phyloP scores from a whole-genome alignment of 768 basidiomycete species.

The Clitopilus passeckerianus region DNA sequence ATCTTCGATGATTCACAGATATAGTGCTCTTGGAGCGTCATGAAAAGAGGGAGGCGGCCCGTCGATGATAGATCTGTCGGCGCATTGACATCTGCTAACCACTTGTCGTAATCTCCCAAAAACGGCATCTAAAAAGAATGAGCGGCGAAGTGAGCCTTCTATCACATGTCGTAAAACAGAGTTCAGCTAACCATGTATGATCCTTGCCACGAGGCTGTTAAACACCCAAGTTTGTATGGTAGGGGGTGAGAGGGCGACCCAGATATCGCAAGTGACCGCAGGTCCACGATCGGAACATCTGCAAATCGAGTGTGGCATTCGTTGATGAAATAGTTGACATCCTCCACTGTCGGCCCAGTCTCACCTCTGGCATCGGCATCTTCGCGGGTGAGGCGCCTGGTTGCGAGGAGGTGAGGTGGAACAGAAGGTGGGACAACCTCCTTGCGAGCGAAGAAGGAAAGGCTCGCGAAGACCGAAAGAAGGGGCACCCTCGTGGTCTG shows the following conservation, averaged over 20 bases:
- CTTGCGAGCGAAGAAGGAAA: constrained; percentile 40
- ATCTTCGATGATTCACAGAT: constrained; percentile 25
- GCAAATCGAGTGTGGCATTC: constrained; percentile 37
- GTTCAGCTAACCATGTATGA: constrained; percentile 35
- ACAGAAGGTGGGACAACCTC: constrained; percentile 28
- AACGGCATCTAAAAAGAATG: constrained; percentile 28
- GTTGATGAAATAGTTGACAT: constrained; percentile 36
- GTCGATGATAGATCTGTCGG: constrained; percentile 29
- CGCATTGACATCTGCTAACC: constrained; percentile 25
- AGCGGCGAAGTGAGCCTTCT: not conserved
- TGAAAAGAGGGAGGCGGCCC: constrained; percentile 41
- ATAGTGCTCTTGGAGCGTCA: constrained; percentile 45
- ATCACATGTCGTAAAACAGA: not conserved
- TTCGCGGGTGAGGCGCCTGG: constrained; percentile 22
- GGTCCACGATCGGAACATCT: constrained; percentile 21
- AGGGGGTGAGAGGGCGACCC: constrained; percentile 14
- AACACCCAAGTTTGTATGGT: constrained; percentile 35
- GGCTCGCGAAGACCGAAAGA: constrained; percentile 38
- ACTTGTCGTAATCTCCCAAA: constrained; percentile 29
- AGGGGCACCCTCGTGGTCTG: constrained; percentile 32
- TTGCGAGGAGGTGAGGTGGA: constrained; percentile 30
- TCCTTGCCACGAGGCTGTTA: constrained; percentile 47
- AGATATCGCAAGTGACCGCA: constrained; percentile 10
- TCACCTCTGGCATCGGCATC: constrained; percentile 23
- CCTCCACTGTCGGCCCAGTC: constrained; percentile 40